Conservation (phyloP, 129 eudicot species). For the Helianthus annuus region DNA sequence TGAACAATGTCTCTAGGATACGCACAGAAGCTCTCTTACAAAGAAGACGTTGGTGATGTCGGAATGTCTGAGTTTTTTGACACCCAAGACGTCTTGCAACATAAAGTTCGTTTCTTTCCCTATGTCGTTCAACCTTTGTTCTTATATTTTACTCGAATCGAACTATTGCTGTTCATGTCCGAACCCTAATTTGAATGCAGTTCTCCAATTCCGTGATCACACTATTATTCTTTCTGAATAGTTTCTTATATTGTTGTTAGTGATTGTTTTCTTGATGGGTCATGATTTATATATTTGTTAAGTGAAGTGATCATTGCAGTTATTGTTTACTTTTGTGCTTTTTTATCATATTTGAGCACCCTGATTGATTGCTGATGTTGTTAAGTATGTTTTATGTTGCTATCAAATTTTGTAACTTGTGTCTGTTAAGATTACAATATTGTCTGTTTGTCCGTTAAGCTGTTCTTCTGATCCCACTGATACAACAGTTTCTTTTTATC, state of each 20-base stretch:
- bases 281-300: conserved; percentile 9
- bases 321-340: conserved; percentile 7
- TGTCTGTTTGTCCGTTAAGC: background rate
- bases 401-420: conserved; percentile 7
- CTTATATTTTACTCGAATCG: conserved; percentile 6
- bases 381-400: background rate
- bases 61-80: conserved; percentile 65
- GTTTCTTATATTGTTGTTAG: background rate
- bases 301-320: background rate
- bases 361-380: background rate
- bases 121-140: background rate
- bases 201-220: conserved; percentile 1
- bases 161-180: background rate
- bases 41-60: conserved; percentile 62
- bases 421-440: background rate
- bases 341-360: background rate
- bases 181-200: conserved; percentile 21
- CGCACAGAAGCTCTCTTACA: conserved; percentile 62
- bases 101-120: conserved; percentile 37
- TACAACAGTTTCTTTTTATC: conserved; percentile 15
- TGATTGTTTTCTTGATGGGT: conserved; percentile 17
- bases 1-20: conserved; percentile 60
- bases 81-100: conserved; percentile 41
- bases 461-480: conserved; percentile 10
- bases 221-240: background rate